Evolutionary conservation across 2,329 filamentous ascomycete genomes (phyloP), one percentile per base, ranked within the genome.

Genomic region (Intubia oerlemansii): DNA sequence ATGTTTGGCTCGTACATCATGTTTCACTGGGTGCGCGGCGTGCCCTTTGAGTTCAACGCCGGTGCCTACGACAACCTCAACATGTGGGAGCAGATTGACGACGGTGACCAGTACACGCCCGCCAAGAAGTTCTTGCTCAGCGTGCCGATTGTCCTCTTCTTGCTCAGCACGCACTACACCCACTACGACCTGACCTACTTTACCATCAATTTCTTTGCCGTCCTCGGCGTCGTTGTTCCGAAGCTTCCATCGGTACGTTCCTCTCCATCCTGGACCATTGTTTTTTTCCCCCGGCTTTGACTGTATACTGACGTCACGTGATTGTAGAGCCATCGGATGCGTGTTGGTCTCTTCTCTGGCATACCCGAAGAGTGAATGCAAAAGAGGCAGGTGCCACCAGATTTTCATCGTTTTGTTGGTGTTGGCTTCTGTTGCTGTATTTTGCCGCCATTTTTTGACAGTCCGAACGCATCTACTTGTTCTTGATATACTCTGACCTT

Each of bases 51-150:
- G 52, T 98, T 98, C 65, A 98, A 98, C 49, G 76, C 80, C 32
- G 88, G 88, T 34, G 88, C 88, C 42, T 98, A 95, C 53, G 88
- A 98, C 62, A 95, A 98, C 52, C 65, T 98, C 46, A 98, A 95
- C 58, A 95, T 98, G 88, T 98, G 88, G 88, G 88, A 98, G 59
- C 88, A 98, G 57, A 98, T 98, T 50, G 88, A 98, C 59, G 90
- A 95, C 45, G 88, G 88, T 26, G 88, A 88, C 42, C 88, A 98
- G 52, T 98, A 95, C 57, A 98, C 88, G 1, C 88, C 88, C 4
- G 80, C 88, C 39, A 98, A 98, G 63, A 98, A 98, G 54, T 98
- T 98, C 46, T 62, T 98, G 34, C 71, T 95, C 42, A 81, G 76
- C 44, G 85, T 95, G 19, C 88, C 88, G 22, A 91, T 98, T 43